Evolutionary conservation across 1,284 basidiomycete genomes (phyloP).

Genomic region (Cryptococcus maquisensis): DNA sequence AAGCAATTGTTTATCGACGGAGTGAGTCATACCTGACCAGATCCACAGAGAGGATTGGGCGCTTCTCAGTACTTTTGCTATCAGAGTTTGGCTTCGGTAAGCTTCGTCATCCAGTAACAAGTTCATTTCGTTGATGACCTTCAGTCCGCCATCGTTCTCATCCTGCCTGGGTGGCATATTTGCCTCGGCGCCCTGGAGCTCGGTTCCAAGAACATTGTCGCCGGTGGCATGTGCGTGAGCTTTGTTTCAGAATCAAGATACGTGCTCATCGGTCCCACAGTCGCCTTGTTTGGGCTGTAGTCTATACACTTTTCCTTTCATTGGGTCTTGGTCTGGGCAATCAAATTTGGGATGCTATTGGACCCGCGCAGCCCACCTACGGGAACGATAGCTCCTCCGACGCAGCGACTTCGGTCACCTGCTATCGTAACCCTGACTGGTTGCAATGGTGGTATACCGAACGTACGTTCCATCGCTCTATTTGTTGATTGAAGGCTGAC

Average conservation of each 20-base stretch:
- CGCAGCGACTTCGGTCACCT: conserved; percentile 19
- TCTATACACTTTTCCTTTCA: conserved; percentile 34
- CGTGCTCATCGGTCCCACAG: conserved; percentile 4
- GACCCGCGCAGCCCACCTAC: conserved; percentile 17
- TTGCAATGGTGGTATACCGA: conserved; percentile 29
- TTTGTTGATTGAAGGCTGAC: background rate
- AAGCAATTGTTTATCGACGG: conserved; percentile 6
- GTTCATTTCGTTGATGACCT: background rate
- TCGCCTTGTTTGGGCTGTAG: conserved; percentile 33
- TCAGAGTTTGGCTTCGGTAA: conserved; percentile 25
- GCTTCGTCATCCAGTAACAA: background rate
- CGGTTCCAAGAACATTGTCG: conserved; percentile 30
- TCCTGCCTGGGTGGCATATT: conserved; percentile 34
- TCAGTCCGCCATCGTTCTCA: conserved; percentile 29
- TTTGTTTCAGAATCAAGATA: background rate
- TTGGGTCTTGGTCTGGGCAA: conserved; percentile 31
- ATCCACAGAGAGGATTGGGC: conserved; percentile 24
- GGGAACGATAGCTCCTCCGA: background rate
- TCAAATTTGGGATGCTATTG: conserved; percentile 31
- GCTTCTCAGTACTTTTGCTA: conserved; percentile 31
- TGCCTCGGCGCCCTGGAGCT: conserved; percentile 33
- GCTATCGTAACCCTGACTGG: conserved; percentile 19
- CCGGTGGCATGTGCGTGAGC: conserved; percentile 28
- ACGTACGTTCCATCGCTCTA: conserved; percentile 4
- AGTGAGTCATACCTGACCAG: background rate